Evolutionary conservation across 352 stramenopile genomes (phyloP), one percentile per base, ranked within the genome.

Genomic region (Globisporangium spiculum): DNA sequence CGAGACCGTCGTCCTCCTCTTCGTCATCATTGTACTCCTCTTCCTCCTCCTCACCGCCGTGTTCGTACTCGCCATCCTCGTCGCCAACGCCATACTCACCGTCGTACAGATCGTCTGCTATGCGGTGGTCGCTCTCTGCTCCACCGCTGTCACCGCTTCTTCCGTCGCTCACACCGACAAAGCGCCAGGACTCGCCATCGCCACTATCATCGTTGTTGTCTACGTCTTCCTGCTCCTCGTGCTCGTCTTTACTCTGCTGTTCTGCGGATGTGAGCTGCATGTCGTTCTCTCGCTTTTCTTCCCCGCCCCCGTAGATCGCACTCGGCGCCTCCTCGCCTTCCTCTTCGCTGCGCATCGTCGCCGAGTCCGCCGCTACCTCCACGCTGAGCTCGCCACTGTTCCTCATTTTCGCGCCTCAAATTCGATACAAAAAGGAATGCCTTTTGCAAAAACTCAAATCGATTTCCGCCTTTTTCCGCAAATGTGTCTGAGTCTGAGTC

Each of bases 1-100:
- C 65, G 27, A 65, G 9, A 50, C 54, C 62, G 24, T 67, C 62
- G 18, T 67, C 62, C 53, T 60, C 63, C 32, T 69, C 54, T 20
- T 69, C 56, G 4, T 58, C 38, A 1, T 63, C 54, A 8, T 63
- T 41, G 6, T 60, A 30, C 14, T 65, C 24, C 4, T 65, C 26
- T 20, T 48, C 41, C 12, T 64, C 24, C 44, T 65, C 32, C 24
- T n/a, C 34, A 16, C 4, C n/a, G 20, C 48, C 48, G 48, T 55
- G 12, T 16, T 56, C 52, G 6, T 57, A 34, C 4, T 50, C 54
- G n/a, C 24, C 55, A 26, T 55, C 6, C 3, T 50, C n/a, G 6
- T 32, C 61, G 10, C n/a, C 30, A 41, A 38, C 46, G 16, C 22
- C 22, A 18, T 57, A 46, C 16, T 50, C 41, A 1, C 14, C 52